phyloP scores from a whole-genome alignment of 805 yeast genomes.

The Pichia nanzhaoensis region DNA sequence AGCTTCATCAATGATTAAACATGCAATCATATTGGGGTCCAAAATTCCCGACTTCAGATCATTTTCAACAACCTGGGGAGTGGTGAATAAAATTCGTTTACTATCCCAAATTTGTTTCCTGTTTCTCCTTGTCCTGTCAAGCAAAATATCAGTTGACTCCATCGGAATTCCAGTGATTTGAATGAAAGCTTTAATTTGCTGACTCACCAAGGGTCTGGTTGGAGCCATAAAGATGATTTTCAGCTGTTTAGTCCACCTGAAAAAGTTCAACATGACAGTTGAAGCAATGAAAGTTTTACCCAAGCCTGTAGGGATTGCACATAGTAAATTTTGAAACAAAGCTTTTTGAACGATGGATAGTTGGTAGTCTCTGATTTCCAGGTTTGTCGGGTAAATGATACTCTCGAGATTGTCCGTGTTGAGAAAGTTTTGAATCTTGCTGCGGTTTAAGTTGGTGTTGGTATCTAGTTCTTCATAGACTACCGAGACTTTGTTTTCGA shows the following conservation, averaged over 20 bases:
- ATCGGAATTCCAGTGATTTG: conserved; percentile 80
- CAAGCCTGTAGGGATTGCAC: conserved; percentile 94
- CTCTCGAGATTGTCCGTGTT: conserved; percentile 34
- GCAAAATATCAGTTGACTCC: conserved; percentile 67
- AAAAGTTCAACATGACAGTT: conserved; percentile 84
- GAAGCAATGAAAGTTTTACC: conserved; percentile 97
- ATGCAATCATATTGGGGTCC: conserved; percentile 66
- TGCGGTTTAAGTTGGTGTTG: neutral
- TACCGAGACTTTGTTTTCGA: neutral
- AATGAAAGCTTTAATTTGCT: conserved; percentile 89
- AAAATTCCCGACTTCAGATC: conserved; percentile 71
- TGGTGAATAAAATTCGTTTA: conserved; percentile 80
- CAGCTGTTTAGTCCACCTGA: conserved; percentile 71
- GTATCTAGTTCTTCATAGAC: conserved; percentile 1
- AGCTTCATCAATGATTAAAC: conserved; percentile 90
- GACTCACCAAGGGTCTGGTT: conserved; percentile 92
- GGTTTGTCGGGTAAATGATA: conserved; percentile 80
- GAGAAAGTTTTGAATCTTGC: conserved; percentile 39
- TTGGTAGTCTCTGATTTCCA: conserved; percentile 83
- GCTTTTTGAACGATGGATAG: conserved; percentile 69
- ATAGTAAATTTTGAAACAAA: conserved; percentile 64
- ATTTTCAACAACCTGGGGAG: conserved; percentile 94
- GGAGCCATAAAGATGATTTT: conserved; percentile 96
- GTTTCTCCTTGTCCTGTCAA: conserved; percentile 45
- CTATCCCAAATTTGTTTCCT: conserved; percentile 73